Evolutionary conservation across 2,329 filamentous ascomycete genomes (phyloP), one percentile per base, ranked within the genome.

Genomic region (Akanthomyces lecanii): DNA sequence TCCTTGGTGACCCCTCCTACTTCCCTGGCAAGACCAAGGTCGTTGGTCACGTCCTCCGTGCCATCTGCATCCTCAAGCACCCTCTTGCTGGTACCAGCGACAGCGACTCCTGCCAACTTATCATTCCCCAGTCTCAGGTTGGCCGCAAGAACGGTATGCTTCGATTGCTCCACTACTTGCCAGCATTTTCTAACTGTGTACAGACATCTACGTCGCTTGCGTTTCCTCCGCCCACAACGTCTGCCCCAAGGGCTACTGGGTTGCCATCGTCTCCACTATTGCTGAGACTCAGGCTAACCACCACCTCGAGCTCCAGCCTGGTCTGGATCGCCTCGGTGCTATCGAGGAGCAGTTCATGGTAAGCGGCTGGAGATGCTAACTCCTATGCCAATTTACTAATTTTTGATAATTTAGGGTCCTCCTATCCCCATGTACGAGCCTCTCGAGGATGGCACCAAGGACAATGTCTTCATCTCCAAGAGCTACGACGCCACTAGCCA

Each of bases 341-440:
- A 95, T 97, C 67, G 93, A 98, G 80, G 95, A 98, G 85, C 93
- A 92, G 77, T 99, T 98, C 80, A 92, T 97, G 89, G 91, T 86
- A 77, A 68, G 79, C 68, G 21, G 21, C 25, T 25, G 36, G 28
- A 14, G 12, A 3, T 40, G 11, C 16, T 21, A 33, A 12, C 18
- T 14, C 3, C 11, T n/a, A 7, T 52, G 47, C 18, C 2, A 4
- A 18, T 4, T 33, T 5, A 28, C 47, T 55, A 16, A 52, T 28
- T 10, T 28, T 53, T 10, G 18, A 42, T 48, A n/a, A 16, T 25
- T 42, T 55, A 87, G 84, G 85, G 92, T 30, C 80, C 91, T 36
- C 91, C 95, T 21, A 97, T 97, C 68, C 93, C 95, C 60, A 84
- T 99, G 65, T 98, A 97, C 77, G 92, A 96, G 79, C 96, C 95